phyloP scores from a whole-genome alignment of 768 basidiomycete species.

The Termitomyces titanicus region DNA sequence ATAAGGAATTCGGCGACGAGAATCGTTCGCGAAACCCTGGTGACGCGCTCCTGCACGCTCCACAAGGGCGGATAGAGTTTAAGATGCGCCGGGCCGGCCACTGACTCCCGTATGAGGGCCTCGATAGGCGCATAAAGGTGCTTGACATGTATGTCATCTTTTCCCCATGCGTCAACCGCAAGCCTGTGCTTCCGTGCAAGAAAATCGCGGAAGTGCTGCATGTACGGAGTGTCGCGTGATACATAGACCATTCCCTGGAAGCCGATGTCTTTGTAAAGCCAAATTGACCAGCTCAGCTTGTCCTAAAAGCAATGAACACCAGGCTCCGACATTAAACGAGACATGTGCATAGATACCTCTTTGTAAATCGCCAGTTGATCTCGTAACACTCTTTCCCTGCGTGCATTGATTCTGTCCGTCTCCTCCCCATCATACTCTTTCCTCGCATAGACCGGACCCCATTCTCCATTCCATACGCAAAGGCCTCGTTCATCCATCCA shows the following conservation, averaged over 20 bases:
- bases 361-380: conserved; percentile 75
- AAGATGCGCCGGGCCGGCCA: conserved; percentile 33
- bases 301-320: conserved; percentile 69
- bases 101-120: conserved; percentile 54
- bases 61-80: conserved; percentile 60
- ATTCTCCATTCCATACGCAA: conserved; percentile 80
- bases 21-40: conserved; percentile 59
- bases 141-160: conserved; percentile 54
- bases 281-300: conserved; percentile 76
- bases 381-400: conserved; percentile 59
- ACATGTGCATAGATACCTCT: conserved; percentile 50
- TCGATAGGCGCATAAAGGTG: conserved; percentile 62
- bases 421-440: conserved; percentile 51
- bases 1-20: conserved; percentile 69
- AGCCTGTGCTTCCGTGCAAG: conserved; percentile 75
- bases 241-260: conserved; percentile 83
- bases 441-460: conserved; percentile 81
- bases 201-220: conserved; percentile 62
- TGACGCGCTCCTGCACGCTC: conserved; percentile 53
- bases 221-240: conserved; percentile 64
- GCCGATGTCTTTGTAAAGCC: conserved; percentile 86
- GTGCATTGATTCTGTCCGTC: conserved; percentile 63
- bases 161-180: conserved; percentile 78
- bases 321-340: conserved; percentile 54
- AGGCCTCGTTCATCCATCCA: conserved; percentile 71